These are phyloP conservation scores for Globisporangium emineosum DNA, from an alignment of 352 stramenopile species.

Conservation along the genomic window DNA sequence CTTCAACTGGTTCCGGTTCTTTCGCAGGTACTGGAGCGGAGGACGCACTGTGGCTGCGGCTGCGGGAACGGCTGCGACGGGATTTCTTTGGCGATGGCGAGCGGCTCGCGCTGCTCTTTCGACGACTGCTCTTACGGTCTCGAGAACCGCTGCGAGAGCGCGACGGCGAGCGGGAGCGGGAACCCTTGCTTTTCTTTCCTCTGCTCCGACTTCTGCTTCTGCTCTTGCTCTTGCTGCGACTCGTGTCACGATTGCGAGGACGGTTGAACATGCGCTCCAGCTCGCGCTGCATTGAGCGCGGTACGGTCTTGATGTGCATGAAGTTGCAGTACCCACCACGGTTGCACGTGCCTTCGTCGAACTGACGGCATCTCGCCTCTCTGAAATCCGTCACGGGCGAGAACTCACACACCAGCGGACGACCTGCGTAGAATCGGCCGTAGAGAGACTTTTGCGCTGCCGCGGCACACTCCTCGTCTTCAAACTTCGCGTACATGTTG, in stretches of 20 bases:
- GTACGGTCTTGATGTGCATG: conserved; percentile 97
- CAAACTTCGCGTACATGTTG: conserved; percentile 99
- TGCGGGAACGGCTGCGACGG: conserved; percentile 53
- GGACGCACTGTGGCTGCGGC: conserved; percentile 38
- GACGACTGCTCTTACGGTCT: conserved; percentile 32
- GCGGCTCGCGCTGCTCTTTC: conserved; percentile 37
- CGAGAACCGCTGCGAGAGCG: conserved; percentile 45
- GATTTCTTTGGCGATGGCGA: conserved; percentile 45
- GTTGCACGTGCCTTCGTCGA: conserved; percentile 97
- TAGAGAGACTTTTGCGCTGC: conserved; percentile 96
- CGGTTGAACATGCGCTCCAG: conserved; percentile 85
- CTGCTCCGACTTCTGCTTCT: conserved; percentile 47
- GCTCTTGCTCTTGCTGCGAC: conserved; percentile 42
- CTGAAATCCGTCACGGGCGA: conserved; percentile 98
- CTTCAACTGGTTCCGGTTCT: conserved; percentile 19
- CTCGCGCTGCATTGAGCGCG: conserved; percentile 79
- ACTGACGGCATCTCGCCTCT: conserved; percentile 97
- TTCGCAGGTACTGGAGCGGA: not conserved
- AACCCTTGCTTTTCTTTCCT: conserved; percentile 33
- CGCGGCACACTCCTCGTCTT: conserved; percentile 97
- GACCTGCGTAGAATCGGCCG: conserved; percentile 96
- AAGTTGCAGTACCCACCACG: conserved; percentile 99
- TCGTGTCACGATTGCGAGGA: conserved; percentile 34
- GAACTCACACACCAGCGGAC: conserved; percentile 96
- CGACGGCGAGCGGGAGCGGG: conserved; percentile 30